phyloP scores from a whole-genome alignment of 805 yeast species.

The Zygosaccharomyces bisporus region DNA sequence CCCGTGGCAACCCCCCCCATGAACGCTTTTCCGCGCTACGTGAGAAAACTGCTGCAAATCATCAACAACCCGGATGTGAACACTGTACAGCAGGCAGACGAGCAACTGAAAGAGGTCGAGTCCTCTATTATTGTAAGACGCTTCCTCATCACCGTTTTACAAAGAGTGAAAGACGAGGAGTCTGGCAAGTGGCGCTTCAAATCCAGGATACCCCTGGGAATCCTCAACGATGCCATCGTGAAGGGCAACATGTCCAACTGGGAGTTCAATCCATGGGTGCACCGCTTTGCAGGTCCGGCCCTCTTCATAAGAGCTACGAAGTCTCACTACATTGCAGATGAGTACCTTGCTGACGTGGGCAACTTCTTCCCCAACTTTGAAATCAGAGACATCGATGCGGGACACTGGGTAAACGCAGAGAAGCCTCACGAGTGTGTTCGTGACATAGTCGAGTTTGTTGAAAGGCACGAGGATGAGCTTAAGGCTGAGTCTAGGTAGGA shows the following conservation, averaged over 20 bases:
- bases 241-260: slow-evolving; percentile 67
- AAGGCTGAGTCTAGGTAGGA: not conserved
- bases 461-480: slow-evolving; percentile 38
- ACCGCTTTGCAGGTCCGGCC: slow-evolving; percentile 66
- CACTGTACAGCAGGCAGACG: slow-evolving; percentile 64
- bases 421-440: slow-evolving; percentile 73
- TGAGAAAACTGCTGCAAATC: slow-evolving; percentile 58
- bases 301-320: slow-evolving; percentile 75
- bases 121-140: slow-evolving; percentile 58
- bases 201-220: slow-evolving; percentile 59
- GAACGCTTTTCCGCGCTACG: slow-evolving; percentile 62
- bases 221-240: slow-evolving; percentile 62
- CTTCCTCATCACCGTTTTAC: slow-evolving; percentile 54
- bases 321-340: slow-evolving; percentile 80
- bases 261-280: slow-evolving; percentile 58
- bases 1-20: slow-evolving; percentile 65
- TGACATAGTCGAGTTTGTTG: slow-evolving; percentile 58
- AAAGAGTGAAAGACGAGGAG: slow-evolving; percentile 28
- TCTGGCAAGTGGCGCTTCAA: slow-evolving; percentile 31
- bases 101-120: slow-evolving; percentile 59
- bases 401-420: slow-evolving; percentile 92
- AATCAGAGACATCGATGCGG: slow-evolving; percentile 70
- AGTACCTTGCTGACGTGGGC: slow-evolving; percentile 67
- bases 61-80: slow-evolving; percentile 44
- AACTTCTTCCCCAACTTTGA: slow-evolving; percentile 74